Evolutionary conservation across 1,139 yeast genomes (phyloP), one percentile per base, ranked within the genome.

Genomic region (Wickerhamomyces sp.): DNA sequence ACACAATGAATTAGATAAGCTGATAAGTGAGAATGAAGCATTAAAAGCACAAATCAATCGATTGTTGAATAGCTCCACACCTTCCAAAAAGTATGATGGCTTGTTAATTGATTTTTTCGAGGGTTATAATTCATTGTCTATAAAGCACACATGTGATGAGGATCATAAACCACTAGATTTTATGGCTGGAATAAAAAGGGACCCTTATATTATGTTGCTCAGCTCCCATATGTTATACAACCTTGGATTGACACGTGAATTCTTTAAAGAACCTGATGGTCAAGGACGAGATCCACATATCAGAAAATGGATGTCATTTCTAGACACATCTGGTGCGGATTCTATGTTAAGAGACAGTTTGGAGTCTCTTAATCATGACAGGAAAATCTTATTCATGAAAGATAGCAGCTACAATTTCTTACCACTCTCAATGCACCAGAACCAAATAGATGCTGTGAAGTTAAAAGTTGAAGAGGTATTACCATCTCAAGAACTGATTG

Each of bases 91-190:
- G 25, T 21, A 12, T 21, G n/a, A 27, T 22, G 28, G 26, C n/a
- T 26, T 33, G 13, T 6, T 25, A 3, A 37, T 37, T 20, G 33
- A 37, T 20, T 41, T 46, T 14, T 36, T 35, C 26, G 32, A 34
- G n/a, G 42, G 37, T 19, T 36, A 43, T 22, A 31, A 36, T 6
- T 33, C 50, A 4, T 33, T 45, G 10, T 18, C 36, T 7, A 33
- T 36, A 28, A 37, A 39, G 18, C 33, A 35, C 15, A 38, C 41
- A 12, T 39, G 39, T 19, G 30, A 34, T 14, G 38, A 32, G 22
- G 37, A 35, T 21, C 37, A 29, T 14, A 35, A 28, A 12, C 42
- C 34, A 5, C 20, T 35, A 17, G 25, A 19, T 4, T 24, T 27
- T n/a, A n/a, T 39, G 17, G 12, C 35, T 3, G 5, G 26, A 5